Evolutionary conservation across 768 basidiomycete species (phyloP).

Genomic region (Ephemerocybe angulata): DNA sequence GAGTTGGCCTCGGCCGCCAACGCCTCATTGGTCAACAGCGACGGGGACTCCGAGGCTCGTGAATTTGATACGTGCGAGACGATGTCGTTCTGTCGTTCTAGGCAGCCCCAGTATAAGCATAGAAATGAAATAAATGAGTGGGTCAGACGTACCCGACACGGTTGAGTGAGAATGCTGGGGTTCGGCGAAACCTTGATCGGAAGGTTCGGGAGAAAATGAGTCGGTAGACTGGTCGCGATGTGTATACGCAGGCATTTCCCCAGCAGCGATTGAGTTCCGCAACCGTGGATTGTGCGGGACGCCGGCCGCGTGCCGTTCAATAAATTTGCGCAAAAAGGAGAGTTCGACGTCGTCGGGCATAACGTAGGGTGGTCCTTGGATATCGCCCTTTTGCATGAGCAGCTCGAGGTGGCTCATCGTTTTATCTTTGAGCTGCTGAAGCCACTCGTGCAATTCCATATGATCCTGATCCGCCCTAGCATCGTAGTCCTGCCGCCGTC

Average conservation of each 20-base stretch:
- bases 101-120: not conserved
- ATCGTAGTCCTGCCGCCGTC: constrained; percentile 80
- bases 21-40: constrained; percentile 48
- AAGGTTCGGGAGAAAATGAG: constrained; percentile 47
- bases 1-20: constrained; percentile 54
- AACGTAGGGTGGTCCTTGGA: constrained; percentile 75
- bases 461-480: constrained; percentile 83
- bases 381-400: constrained; percentile 85
- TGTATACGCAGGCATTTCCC: constrained; percentile 31
- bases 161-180: constrained; percentile 33
- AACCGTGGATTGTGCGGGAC: constrained; percentile 80
- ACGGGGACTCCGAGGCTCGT: constrained; percentile 50
- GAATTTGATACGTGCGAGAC: constrained; percentile 33
- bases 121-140: not conserved
- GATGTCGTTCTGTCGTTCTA: constrained; percentile 36
- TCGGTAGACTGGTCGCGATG: constrained; percentile 44
- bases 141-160: constrained; percentile 19
- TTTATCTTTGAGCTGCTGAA: constrained; percentile 84
- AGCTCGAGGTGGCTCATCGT: constrained; percentile 85
- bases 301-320: constrained; percentile 72
- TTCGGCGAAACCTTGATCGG: constrained; percentile 41
- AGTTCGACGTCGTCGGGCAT: constrained; percentile 81
- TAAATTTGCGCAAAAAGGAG: constrained; percentile 75
- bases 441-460: constrained; percentile 86
- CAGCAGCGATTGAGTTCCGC: constrained; percentile 42